Evolutionary conservation across 2,329 filamentous ascomycete genomes (phyloP).

Genomic region (Venturia effusa): DNA sequence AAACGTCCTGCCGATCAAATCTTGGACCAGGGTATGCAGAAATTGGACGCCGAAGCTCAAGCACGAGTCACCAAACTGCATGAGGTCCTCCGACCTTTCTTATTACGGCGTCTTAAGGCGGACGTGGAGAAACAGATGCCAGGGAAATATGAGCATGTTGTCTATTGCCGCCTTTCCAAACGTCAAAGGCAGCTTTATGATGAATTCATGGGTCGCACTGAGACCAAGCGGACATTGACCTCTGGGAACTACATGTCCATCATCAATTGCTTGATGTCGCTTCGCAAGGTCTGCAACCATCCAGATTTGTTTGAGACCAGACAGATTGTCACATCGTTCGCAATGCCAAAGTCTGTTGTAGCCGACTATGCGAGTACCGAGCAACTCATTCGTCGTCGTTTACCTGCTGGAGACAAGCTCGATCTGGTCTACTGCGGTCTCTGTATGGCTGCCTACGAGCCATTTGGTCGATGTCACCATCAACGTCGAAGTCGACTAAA

Average conservation of each 20-base stretch:
- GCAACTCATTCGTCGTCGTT: slow-evolving; percentile 52
- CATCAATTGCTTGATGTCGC: slow-evolving; percentile 95
- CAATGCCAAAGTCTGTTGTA: slow-evolving; percentile 70
- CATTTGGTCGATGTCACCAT: slow-evolving; percentile 41
- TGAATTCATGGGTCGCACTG: slow-evolving; percentile 82
- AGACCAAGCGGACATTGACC: slow-evolving; percentile 78
- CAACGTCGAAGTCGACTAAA: slow-evolving; percentile 36
- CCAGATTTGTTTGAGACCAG: slow-evolving; percentile 93
- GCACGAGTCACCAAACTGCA: slow-evolving; percentile 89
- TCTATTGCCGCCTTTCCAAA: slow-evolving; percentile 91
- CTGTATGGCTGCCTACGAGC: slow-evolving; percentile 59
- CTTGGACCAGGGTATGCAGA: slow-evolving; percentile 82
- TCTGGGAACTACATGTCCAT: slow-evolving; percentile 96
- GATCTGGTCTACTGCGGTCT: slow-evolving; percentile 68
- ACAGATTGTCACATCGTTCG: slow-evolving; percentile 93
- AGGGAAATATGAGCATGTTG: slow-evolving; percentile 92
- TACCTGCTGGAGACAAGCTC: slow-evolving; percentile 51
- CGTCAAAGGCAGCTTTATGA: slow-evolving; percentile 93
- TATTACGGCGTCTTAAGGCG: slow-evolving; percentile 81
- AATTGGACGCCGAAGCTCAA: slow-evolving; percentile 88
- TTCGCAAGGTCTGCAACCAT: slow-evolving; percentile 97
- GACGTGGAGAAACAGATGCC: slow-evolving; percentile 99
- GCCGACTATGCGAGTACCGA: slow-evolving; percentile 67
- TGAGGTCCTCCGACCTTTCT: slow-evolving; percentile 83
- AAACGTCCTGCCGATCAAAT: slow-evolving; percentile 93